Evolutionary conservation across 192 early-diverging fungal genomes (phyloP).

Genomic region (Chytriomyces sp.): DNA sequence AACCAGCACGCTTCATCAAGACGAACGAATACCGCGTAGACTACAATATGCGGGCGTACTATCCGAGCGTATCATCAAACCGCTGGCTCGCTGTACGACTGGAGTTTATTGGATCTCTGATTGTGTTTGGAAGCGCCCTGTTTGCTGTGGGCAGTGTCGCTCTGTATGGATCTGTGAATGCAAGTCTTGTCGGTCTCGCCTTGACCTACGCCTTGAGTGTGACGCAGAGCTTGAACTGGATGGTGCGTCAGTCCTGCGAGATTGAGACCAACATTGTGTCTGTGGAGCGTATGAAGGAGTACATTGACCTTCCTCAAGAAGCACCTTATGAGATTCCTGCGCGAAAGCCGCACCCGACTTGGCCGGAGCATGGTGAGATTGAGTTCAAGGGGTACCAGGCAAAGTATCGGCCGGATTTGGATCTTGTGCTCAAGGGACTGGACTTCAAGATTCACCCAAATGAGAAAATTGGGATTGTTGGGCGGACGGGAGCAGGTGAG

Average conservation of each 20-base stretch:
- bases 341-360: conserved; percentile 47
- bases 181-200: conserved; percentile 58
- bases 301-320: conserved; percentile 76
- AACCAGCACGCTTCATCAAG: conserved; percentile 62
- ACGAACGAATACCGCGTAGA: conserved; percentile 76
- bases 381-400: conserved; percentile 77
- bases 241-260: conserved; percentile 83
- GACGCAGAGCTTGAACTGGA: conserved; percentile 86
- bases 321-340: conserved; percentile 63
- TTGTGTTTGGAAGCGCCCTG: conserved; percentile 78
- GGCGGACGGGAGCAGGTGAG: conserved; percentile 54
- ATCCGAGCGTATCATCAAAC: conserved; percentile 65
- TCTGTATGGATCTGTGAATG: conserved; percentile 49
- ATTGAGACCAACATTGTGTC: conserved; percentile 72
- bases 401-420: conserved; percentile 78
- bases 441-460: conserved; percentile 40
- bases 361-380: conserved; percentile 78
- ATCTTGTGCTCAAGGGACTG: conserved; percentile 68
- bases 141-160: conserved; percentile 68
- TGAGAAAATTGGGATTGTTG: conserved; percentile 61
- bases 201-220: conserved; percentile 68
- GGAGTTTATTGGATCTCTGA: conserved; percentile 76
- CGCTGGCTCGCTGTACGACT: conserved; percentile 70
- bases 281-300: conserved; percentile 68
- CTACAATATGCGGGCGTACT: conserved; percentile 77